Evolutionary conservation across 2,329 filamentous ascomycete genomes (phyloP), one percentile per base, ranked within the genome.

Genomic region (Teratosphaeria gauchensis): DNA sequence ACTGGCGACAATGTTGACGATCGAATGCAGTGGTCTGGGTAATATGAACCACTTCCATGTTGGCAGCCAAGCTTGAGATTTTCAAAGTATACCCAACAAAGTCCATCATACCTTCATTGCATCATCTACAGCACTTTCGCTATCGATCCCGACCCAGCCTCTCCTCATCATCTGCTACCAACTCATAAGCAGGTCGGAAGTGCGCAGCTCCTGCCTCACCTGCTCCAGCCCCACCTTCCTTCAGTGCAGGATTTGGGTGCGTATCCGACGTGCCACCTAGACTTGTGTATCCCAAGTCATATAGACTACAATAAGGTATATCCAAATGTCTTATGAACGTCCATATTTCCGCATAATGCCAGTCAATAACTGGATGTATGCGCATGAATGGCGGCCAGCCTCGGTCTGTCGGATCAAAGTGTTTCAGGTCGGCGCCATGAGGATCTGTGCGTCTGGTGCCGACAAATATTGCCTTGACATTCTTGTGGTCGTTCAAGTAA

Each of bases 311-410:
- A 71, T 96, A 99, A 4, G 86, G 85, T 31, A 97, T 85, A 1
- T 84, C 80, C 32, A 97, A 76, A 68, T 88, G 85, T 32, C 87
- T 83, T 62, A 95, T 88, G 71, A 95, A 94, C 19, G 86, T 84
- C 94, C 94, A 97, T 57, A 97, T 92, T 73, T 97, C 92, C 11
- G 84, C 83, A 73, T 96, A 96, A 72, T 94, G 90, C 94, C 94
- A 99, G 74, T 99, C 94, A 69, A 99, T 92, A 9, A 99, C 89
- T 0, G 94, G 92, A 74, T 99, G 91, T 61, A 97, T 81, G 59
- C 94, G 84, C 86, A 97, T 92, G 69, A 97, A 96, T 51, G 80
- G 77, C 38, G 94, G 94, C 94, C 94, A 99, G 1, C 87, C 91
- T 38, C 82, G 78, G 74, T 97, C 94, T 4, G 94, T 99, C 55